phyloP scores from a whole-genome alignment of 352 stramenopile species.

The Elongisporangium anandrum region DNA sequence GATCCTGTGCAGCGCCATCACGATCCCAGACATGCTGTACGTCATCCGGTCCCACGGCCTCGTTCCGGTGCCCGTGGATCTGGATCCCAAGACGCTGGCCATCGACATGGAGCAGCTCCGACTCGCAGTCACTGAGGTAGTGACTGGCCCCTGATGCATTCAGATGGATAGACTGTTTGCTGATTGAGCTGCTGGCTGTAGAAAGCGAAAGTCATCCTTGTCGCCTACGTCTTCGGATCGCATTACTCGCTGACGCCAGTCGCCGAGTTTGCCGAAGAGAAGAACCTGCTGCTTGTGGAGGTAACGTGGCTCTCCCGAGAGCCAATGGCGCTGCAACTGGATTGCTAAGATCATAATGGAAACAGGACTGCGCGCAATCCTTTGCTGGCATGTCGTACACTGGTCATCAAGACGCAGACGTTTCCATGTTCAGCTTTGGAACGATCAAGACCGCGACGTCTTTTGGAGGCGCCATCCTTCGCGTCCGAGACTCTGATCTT shows the following conservation, averaged over 20 bases:
- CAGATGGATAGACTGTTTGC: not conserved
- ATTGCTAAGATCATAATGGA: not conserved
- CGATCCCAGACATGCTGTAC: constrained; percentile 85
- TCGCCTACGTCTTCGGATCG: constrained; percentile 82
- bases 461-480: constrained; percentile 66
- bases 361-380: constrained; percentile 69
- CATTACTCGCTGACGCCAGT: constrained; percentile 48
- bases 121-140: constrained; percentile 36
- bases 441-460: constrained; percentile 85
- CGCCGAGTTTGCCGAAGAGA: constrained; percentile 41
- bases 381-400: constrained; percentile 65
- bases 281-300: constrained; percentile 65
- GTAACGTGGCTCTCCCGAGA: not conserved
- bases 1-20: constrained; percentile 79
- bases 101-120: constrained; percentile 48
- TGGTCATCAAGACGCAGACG: constrained; percentile 52
- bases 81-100: constrained; percentile 58
- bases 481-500: constrained; percentile 48
- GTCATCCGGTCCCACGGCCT: constrained; percentile 67
- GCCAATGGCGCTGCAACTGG: not conserved
- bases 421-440: constrained; percentile 87
- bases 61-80: constrained; percentile 68
- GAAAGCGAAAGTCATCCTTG: constrained; percentile 62
- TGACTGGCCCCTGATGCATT: too few species aligned
- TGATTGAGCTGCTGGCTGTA: constrained; percentile 6